phyloP scores from a whole-genome alignment of 371 early-diverging fungal genomes.

The Lichtheimia hyalospora region DNA sequence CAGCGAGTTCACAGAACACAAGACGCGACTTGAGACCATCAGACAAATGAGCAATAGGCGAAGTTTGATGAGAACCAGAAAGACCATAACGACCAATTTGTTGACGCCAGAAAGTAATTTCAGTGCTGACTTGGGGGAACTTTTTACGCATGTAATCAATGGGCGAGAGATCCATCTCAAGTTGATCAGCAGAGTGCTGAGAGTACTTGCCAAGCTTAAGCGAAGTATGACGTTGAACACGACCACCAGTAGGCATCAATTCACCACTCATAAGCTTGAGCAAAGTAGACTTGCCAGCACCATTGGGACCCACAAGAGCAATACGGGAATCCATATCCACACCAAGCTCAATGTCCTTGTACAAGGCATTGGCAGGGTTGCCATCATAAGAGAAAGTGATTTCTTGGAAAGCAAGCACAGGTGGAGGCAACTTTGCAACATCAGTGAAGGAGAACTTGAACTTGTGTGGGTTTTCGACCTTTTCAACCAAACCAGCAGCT shows the following conservation, averaged over 20 bases:
- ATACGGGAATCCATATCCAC: constrained; percentile 97
- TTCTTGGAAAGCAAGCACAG: constrained; percentile 92
- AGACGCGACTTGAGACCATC: constrained; percentile 96
- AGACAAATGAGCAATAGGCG: constrained; percentile 84
- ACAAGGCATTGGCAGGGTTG: constrained; percentile 75
- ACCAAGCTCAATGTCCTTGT: constrained; percentile 88
- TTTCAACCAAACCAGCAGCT: constrained; percentile 95
- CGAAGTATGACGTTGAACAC: constrained; percentile 85
- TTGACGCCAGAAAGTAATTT: constrained; percentile 78
- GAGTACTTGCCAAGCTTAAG: constrained; percentile 97
- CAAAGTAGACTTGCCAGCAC: constrained; percentile 93
- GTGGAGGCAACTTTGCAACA: constrained; percentile 93
- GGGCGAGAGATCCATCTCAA: constrained; percentile 83
- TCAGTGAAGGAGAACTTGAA: constrained; percentile 91
- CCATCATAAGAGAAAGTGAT: constrained; percentile 93
- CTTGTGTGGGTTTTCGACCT: constrained; percentile 72
- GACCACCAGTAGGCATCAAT: constrained; percentile 82
- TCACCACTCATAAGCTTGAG: constrained; percentile 92
- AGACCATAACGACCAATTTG: constrained; percentile 94
- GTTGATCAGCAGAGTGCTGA: constrained; percentile 96
- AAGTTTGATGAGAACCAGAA: constrained; percentile 90
- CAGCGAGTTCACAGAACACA: constrained; percentile 94
- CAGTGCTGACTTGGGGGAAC: constrained; percentile 62
- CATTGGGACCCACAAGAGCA: constrained; percentile 90
- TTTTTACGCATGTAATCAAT: constrained; percentile 91